Evolutionary conservation across 345 rosid genomes (phyloP).

Genomic region (Eutrema heterophyllum): DNA sequence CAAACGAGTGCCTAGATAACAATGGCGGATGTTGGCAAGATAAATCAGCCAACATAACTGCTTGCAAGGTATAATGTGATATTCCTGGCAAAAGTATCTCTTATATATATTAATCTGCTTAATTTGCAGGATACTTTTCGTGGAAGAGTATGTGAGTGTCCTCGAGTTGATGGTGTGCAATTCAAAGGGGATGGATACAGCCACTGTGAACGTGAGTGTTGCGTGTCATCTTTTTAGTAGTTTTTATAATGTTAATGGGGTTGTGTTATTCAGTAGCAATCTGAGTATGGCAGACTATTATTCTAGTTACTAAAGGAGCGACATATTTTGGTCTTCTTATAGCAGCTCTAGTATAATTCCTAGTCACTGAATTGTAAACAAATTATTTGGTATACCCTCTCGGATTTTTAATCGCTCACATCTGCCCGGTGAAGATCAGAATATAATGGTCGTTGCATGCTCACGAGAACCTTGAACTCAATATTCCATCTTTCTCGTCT

Average conservation of each 20-base stretch:
- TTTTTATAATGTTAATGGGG: not conserved
- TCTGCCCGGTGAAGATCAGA: not conserved
- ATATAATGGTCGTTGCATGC: not conserved
- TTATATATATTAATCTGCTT: not conserved
- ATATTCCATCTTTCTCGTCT: not conserved
- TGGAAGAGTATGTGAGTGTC: conserved; percentile 92
- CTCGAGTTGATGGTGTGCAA: conserved; percentile 85
- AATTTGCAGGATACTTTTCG: conserved; percentile 86
- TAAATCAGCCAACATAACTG: conserved; percentile 71
- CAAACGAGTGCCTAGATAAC: conserved; percentile 92
- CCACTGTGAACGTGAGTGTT: conserved; percentile 77
- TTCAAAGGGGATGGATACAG: conserved; percentile 97
- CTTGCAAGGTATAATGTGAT: conserved; percentile 71
- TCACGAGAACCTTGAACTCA: not conserved
- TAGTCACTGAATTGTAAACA: not conserved
- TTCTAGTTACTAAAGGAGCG: conserved; percentile 45
- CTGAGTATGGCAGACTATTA: not conserved
- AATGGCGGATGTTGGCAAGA: conserved; percentile 97
- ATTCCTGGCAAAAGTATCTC: not conserved
- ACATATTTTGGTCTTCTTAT: not conserved
- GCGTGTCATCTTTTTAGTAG: not conserved
- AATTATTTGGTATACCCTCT: not conserved
- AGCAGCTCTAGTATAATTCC: not conserved
- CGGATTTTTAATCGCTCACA: conserved; percentile 8
- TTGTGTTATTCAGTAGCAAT: not conserved